Evolutionary conservation across 2,329 filamentous ascomycete species (phyloP).

Genomic region (Aspergillus cejpii): DNA sequence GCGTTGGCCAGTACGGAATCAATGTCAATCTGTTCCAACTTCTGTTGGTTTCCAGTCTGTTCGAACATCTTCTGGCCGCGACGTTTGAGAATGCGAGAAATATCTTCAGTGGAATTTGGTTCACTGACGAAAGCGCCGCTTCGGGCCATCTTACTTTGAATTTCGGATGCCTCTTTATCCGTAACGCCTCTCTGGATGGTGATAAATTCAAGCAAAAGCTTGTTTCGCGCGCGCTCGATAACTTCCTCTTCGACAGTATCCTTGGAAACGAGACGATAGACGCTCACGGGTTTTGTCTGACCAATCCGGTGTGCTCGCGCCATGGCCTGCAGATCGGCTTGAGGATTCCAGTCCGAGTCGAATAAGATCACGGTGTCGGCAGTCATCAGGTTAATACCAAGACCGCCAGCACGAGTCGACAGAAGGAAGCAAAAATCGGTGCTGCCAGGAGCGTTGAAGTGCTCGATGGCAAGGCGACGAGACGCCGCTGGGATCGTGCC

Average conservation of each 20-base stretch:
- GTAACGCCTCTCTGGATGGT: slow-evolving; percentile 96
- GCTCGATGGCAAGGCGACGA: slow-evolving; percentile 89
- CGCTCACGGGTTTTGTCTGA: slow-evolving; percentile 90
- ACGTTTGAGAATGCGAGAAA: slow-evolving; percentile 92
- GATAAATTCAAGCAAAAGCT: slow-evolving; percentile 92
- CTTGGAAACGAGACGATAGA: slow-evolving; percentile 93
- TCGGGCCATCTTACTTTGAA: slow-evolving; percentile 69
- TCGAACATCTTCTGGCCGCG: slow-evolving; percentile 99
- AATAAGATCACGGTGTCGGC: slow-evolving; percentile 97
- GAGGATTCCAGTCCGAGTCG: slow-evolving; percentile 94
- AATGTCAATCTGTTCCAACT: slow-evolving; percentile 93
- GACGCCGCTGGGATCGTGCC: slow-evolving; percentile 86
- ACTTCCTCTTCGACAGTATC: slow-evolving; percentile 98
- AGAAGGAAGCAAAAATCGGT: slow-evolving; percentile 94
- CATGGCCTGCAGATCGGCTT: slow-evolving; percentile 97
- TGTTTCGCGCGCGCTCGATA: slow-evolving; percentile 90
- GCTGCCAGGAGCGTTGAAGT: slow-evolving; percentile 95
- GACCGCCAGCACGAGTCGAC: slow-evolving; percentile 87
- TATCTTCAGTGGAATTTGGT: slow-evolving; percentile 86
- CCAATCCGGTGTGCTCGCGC: slow-evolving; percentile 96
- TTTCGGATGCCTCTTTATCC: slow-evolving; percentile 79
- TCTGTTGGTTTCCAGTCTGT: slow-evolving; percentile 91
- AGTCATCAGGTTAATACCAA: slow-evolving; percentile 99
- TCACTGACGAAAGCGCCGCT: slow-evolving; percentile 57
- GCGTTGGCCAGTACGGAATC: slow-evolving; percentile 95